Percentiles rank a stretch among this genome's conserved stretches.
Conservation (phyloP, 2,329 filamentous ascomycete species). For the Hypoxylon sp. region DNA sequence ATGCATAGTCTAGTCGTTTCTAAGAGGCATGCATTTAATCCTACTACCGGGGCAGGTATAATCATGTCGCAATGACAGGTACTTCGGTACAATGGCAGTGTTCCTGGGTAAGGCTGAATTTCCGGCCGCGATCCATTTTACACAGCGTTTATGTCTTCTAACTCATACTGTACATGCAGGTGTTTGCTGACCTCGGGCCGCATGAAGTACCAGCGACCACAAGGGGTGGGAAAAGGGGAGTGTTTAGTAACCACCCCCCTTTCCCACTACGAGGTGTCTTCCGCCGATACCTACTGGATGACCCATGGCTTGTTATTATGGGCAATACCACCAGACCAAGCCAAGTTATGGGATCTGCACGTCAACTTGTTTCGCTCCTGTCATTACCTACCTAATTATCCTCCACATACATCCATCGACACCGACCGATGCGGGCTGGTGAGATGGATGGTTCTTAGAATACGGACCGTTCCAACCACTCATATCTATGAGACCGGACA, state of each 20-base stretch:
- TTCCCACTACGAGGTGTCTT: constrained; percentile 2
- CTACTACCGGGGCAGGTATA: no score
- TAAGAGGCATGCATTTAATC: neutral
- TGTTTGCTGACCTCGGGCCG: constrained; percentile 26
- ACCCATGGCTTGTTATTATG: constrained; percentile 8
- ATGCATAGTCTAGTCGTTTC: neutral
- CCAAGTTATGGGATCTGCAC: neutral
- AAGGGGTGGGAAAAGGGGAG: neutral
- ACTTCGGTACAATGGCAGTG: neutral
- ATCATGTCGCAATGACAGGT: neutral
- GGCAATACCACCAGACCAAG: constrained; percentile 18
- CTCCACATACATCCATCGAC: constrained; percentile 17
- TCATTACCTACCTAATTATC: constrained; percentile 21
- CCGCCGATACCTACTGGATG: constrained; percentile 18
- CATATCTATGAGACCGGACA: neutral
- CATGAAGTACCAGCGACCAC: neutral
- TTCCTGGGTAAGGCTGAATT: constrained; percentile 33
- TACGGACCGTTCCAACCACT: neutral
- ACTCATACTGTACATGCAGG: constrained; percentile 14
- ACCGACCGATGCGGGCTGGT: constrained; percentile 12
- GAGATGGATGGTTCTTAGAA: constrained; percentile 8
- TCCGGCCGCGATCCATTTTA: constrained; percentile 23
- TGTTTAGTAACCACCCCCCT: constrained; percentile 15
- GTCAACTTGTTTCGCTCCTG: constrained; percentile 6
- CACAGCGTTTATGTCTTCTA: constrained; percentile 9